A percentile compares a stretch with the other conserved stretches of the same genome.
Conservation (phyloP, 257 asterid species). For the Pogostemon cablin region DNA sequence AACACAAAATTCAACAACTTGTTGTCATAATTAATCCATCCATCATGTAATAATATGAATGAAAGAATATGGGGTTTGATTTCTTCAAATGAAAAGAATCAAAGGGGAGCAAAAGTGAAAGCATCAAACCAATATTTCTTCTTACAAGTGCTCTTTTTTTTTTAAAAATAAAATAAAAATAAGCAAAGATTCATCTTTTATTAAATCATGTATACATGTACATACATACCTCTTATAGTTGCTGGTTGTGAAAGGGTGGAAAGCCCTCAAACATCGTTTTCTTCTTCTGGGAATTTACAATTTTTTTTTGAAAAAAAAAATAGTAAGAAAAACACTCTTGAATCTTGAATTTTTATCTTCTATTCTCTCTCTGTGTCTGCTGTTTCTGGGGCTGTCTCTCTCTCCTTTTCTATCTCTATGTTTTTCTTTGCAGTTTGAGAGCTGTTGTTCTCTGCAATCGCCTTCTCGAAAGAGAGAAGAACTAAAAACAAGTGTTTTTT, state of each 20-base stretch:
- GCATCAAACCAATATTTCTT: constrained; percentile 39
- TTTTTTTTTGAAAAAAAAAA: background rate
- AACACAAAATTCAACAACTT: constrained; percentile 26
- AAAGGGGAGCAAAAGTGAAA: constrained; percentile 51
- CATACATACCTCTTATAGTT: constrained; percentile 81
- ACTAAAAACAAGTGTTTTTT: constrained; percentile 37
- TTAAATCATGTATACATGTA: constrained; percentile 41
- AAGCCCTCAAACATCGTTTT: constrained; percentile 81
- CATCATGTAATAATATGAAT: background rate
- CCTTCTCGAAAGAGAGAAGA: constrained; percentile 61
- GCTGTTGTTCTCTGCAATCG: constrained; percentile 71
- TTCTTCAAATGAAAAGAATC: constrained; percentile 29
- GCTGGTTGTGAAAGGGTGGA: constrained; percentile 68
- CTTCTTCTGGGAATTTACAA: constrained; percentile 64
- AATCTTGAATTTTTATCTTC: constrained; percentile 33
- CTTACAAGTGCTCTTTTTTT: constrained; percentile 18
- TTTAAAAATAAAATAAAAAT: background rate
- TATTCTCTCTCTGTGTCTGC: constrained; percentile 46
- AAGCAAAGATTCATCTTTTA: constrained; percentile 46
- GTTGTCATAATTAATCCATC: background rate
- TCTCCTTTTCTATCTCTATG: constrained; percentile 40
- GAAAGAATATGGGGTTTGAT: background rate
- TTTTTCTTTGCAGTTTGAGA: constrained; percentile 48
- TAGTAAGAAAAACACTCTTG: constrained; percentile 19
- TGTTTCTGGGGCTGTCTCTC: constrained; percentile 58